phyloP scores from a whole-genome alignment of 2,329 filamentous ascomycete species.

The Fusarium nygamai region DNA sequence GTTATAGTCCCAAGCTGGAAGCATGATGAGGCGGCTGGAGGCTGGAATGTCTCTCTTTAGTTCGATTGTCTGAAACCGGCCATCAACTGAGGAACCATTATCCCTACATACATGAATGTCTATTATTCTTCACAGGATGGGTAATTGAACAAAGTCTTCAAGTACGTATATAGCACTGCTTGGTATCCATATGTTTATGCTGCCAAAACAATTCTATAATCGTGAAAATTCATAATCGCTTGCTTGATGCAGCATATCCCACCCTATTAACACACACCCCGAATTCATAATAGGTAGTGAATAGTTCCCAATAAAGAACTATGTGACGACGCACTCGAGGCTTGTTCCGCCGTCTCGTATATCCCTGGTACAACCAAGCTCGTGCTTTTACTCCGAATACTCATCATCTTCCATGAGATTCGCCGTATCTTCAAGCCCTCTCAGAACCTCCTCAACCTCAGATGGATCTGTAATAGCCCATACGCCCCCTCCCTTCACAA shows the following conservation, averaged over 20 bases:
- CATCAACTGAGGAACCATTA: constrained; percentile 24
- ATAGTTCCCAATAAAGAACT: not conserved
- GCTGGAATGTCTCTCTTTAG: constrained; percentile 38
- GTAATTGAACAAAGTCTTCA: not conserved
- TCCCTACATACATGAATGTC: not conserved
- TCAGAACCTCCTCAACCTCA: constrained; percentile 76
- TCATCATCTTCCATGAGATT: constrained; percentile 60
- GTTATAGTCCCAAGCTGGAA: not conserved
- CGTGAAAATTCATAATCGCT: constrained; percentile 10
- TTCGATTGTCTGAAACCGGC: constrained; percentile 31
- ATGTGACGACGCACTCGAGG: not conserved
- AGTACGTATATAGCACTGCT: not conserved
- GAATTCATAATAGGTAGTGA: constrained; percentile 1
- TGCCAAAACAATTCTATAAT: constrained; percentile 9
- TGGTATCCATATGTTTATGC: not conserved
- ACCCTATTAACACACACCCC: constrained; percentile 15
- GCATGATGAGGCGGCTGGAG: constrained; percentile 22
- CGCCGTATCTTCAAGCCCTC: constrained; percentile 72
- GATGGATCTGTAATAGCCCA: constrained; percentile 89
- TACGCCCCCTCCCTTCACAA: constrained; percentile 87
- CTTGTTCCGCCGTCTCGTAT: constrained; percentile 6
- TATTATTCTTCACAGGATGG: not conserved
- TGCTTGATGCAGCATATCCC: constrained; percentile 4
- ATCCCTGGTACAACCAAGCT: not conserved
- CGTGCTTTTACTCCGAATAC: constrained; percentile 38